Base-by-base conservation (phyloP, 2,329 filamentous ascomycete genomes). In the Fusarium hostae region DNA sequence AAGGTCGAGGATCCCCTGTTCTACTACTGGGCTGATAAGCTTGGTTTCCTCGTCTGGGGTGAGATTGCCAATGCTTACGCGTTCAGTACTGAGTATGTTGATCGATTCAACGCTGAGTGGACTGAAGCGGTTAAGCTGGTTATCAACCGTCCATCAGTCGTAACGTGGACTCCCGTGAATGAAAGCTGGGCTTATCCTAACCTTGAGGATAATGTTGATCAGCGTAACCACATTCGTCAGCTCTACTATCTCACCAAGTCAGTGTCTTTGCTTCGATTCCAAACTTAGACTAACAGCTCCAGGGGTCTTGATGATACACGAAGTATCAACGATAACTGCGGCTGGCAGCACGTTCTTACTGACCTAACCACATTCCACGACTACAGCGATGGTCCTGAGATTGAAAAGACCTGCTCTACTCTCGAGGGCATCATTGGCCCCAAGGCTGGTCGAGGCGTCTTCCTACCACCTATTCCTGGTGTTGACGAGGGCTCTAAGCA, bases 291-390 rank as follows among this genome's bases (percentile, higher is more conserved):
- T 74, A 28, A 77, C 48, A 22, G 6, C 20, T 8, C 9, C 45
- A 82, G 80, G 59, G 84, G 84, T 0, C 83, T 92, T 4, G 90
- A 92, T 70, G 84, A 87, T 3, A 91, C 87, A 0, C 82, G 90
- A 9, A 89, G 89, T 20, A 84, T 92, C 75, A 92, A 92, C 75
- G 90, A 92, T 78, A 92, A 92, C 78, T 92, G 90, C 71, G 90
- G 90, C 37, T 92, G 90, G 90, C 89, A 92, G 75, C 90, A 92
- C 69, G 89, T 92, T 9, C 73, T 83, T 15, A 90, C 88, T 0
- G 90, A 92, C 71, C 80, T 92, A 4, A 88, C 87, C 28, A 91
- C 90, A 0, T 92, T 90, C 82, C 90, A 92, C 77, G 90, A 92
- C 78, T 92, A 92, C 76, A 82, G 84, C 22, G 90, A 92, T 73